Percentiles rank a stretch among this genome's conserved stretches.
phyloP scores from a whole-genome alignment of 495 filamentous ascomycete species.

The Opeltia flavorubescens region DNA sequence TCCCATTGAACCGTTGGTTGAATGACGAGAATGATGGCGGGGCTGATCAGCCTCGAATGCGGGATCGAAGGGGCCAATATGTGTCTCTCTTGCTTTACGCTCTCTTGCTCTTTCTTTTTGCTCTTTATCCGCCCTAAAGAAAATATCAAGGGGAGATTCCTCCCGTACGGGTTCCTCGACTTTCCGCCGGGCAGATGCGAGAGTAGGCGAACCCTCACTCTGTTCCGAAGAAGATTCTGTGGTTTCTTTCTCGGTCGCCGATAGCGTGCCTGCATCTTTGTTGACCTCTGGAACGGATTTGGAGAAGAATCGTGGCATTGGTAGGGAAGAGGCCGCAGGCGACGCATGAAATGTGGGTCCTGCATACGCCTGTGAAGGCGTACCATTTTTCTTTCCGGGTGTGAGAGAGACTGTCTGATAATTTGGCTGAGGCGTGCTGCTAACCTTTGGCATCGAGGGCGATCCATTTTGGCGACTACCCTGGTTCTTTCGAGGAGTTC shows the following conservation, averaged over 20 bases:
- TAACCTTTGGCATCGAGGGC: background rate
- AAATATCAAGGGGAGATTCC: slow-evolving; percentile 70
- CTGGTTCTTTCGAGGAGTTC: slow-evolving; percentile 18
- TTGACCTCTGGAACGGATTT: slow-evolving; percentile 58
- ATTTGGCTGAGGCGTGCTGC: background rate
- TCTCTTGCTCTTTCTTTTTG: slow-evolving; percentile 43
- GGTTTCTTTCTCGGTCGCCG: slow-evolving; percentile 26
- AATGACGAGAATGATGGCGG: slow-evolving; percentile 20
- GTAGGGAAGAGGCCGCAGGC: slow-evolving; percentile 81
- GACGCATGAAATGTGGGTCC: slow-evolving; percentile 93
- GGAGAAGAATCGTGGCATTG: slow-evolving; percentile 84
- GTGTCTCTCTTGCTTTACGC: background rate
- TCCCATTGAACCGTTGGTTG: slow-evolving; percentile 25
- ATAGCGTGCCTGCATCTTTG: slow-evolving; percentile 21
- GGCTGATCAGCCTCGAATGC: slow-evolving; percentile 19
- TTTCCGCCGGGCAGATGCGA: slow-evolving; percentile 18
- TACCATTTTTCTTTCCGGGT: slow-evolving; percentile 5
- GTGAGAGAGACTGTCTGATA: slow-evolving; percentile 3
- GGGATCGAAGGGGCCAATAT: slow-evolving; percentile 6
- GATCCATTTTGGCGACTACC: slow-evolving; percentile 22
- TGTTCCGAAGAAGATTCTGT: slow-evolving; percentile 17
- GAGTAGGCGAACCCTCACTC: slow-evolving; percentile 13
- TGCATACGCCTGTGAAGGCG: slow-evolving; percentile 48
- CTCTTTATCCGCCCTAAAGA: slow-evolving; percentile 75
- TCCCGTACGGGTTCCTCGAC: slow-evolving; percentile 26